A percentile compares a stretch with the other conserved stretches of the same genome.
Conservation (phyloP, 768 basidiomycete genomes). For the Hemileccinum rubropunctum region DNA sequence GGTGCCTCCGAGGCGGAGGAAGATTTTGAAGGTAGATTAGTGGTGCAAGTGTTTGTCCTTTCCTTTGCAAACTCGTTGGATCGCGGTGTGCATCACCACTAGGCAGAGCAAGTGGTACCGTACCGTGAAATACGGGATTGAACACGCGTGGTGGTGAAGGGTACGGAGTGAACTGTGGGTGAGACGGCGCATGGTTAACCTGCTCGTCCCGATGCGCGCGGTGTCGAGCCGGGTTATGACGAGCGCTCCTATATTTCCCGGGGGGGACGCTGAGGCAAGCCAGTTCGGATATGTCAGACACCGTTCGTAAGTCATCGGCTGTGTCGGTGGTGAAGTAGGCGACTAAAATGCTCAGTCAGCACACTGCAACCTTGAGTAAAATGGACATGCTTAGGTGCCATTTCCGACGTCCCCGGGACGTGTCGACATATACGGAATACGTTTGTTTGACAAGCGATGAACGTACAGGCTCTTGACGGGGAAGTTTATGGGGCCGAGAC, state of each 20-base stretch:
- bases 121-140: slow-evolving; percentile 8
- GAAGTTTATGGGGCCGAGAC: slow-evolving; percentile 24
- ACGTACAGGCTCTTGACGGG: slow-evolving; percentile 31
- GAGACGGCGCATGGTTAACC: slow-evolving; percentile 7
- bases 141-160: slow-evolving; percentile 25
- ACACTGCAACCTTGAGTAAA: slow-evolving; percentile 4
- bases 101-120: neutral
- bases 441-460: slow-evolving; percentile 74
- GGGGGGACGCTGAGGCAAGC: slow-evolving; percentile 52
- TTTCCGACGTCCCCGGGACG: slow-evolving; percentile 61
- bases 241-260: slow-evolving; percentile 64
- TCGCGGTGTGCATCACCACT: neutral
- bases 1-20: slow-evolving; percentile 62
- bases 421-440: slow-evolving; percentile 75
- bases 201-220: slow-evolving; percentile 30
- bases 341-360: slow-evolving; percentile 40
- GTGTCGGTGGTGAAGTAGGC: slow-evolving; percentile 75
- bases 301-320: slow-evolving; percentile 50
- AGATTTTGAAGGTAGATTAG: slow-evolving; percentile 60
- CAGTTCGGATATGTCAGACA: slow-evolving; percentile 59
- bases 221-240: slow-evolving; percentile 48
- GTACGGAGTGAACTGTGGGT: slow-evolving; percentile 32
- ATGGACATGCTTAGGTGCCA: slow-evolving; percentile 72
- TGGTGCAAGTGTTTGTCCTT: slow-evolving; percentile 48
- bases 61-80: slow-evolving; percentile 13